A percentile compares a stretch with the other conserved stretches of the same genome.
Evolutionary conservation across 2,329 filamentous ascomycete species (phyloP).

Genomic region (Monilinia fructigena): DNA sequence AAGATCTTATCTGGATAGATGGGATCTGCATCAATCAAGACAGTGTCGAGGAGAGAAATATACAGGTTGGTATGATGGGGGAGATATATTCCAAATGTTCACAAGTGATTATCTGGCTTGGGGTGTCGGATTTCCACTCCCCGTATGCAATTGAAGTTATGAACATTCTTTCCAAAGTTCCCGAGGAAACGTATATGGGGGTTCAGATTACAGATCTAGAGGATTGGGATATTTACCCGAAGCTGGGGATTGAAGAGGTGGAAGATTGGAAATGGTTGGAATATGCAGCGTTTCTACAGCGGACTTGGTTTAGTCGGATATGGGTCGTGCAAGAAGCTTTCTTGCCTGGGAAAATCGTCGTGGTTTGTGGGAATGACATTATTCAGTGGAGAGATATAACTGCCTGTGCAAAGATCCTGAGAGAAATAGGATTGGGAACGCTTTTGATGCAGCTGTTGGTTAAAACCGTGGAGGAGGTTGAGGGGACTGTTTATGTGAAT

Average conservation of each 20-base stretch:
- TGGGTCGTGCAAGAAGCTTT: conserved; percentile 28
- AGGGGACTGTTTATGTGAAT: conserved; percentile 17
- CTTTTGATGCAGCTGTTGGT: conserved; percentile 21
- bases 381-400: conserved; percentile 22
- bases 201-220: conserved; percentile 17
- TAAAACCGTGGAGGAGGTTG: conserved; percentile 7
- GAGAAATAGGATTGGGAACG: conserved; percentile 21
- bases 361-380: conserved; percentile 18
- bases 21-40: conserved; percentile 28
- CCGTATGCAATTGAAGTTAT: conserved; percentile 19
- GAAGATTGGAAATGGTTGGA: conserved; percentile 21
- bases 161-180: conserved; percentile 1
- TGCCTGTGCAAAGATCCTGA: conserved; percentile 21
- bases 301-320: conserved; percentile 26
- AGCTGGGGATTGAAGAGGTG: conserved; percentile 20
- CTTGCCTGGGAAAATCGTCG: conserved; percentile 16
- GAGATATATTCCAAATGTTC: conserved; percentile 23
- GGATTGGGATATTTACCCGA: conserved; percentile 13
- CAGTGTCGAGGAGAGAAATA: conserved; percentile 17
- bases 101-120: conserved; percentile 26
- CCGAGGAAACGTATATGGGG: not conserved
- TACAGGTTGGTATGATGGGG: conserved; percentile 27
- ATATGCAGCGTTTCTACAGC: conserved; percentile 25
- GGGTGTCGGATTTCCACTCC: conserved; percentile 16
- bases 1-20: conserved; percentile 26